Conservation (phyloP, 2,329 filamentous ascomycete species). For the Xylariaceae sp. region DNA sequence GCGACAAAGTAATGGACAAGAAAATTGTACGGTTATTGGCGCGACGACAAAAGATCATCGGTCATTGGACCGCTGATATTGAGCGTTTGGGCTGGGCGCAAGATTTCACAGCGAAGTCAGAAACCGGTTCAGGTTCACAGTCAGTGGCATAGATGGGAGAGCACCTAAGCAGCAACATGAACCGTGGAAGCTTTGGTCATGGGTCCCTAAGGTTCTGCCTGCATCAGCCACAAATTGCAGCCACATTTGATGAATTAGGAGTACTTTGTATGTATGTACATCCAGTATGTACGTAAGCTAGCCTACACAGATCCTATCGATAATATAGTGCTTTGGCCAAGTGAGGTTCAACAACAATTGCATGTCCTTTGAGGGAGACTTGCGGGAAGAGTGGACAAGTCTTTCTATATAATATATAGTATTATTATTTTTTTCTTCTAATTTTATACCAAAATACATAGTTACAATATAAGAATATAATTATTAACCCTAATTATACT, state of each 20-base stretch:
- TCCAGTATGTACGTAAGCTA: no score
- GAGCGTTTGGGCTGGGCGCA: slow-evolving; percentile 10
- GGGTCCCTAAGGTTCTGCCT: no score
- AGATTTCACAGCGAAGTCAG: neutral
- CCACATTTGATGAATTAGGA: neutral
- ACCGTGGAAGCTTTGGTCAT: neutral
- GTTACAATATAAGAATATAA: no score
- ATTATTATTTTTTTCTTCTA: no score
- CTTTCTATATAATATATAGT: no score
- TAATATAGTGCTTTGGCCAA: neutral
- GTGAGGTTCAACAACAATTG: neutral
- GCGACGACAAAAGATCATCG: slow-evolving; percentile 9
- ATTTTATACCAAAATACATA: no score
- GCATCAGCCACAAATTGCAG: neutral
- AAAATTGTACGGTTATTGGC: slow-evolving; percentile 7
- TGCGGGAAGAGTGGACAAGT: neutral
- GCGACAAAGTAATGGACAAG: slow-evolving; percentile 3
- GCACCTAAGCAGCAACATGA: neutral
- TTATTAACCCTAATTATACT: no score
- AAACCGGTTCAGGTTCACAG: slow-evolving; percentile 9
- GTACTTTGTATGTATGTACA: no score
- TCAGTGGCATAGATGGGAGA: slow-evolving; percentile 14
- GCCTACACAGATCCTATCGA: neutral
- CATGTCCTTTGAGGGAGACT: no score
- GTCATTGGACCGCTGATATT: slow-evolving; percentile 18